A percentile compares a stretch with the other conserved stretches of the same genome.
phyloP scores from a whole-genome alignment of 345 rosid species.

The Iberis pinnata region DNA sequence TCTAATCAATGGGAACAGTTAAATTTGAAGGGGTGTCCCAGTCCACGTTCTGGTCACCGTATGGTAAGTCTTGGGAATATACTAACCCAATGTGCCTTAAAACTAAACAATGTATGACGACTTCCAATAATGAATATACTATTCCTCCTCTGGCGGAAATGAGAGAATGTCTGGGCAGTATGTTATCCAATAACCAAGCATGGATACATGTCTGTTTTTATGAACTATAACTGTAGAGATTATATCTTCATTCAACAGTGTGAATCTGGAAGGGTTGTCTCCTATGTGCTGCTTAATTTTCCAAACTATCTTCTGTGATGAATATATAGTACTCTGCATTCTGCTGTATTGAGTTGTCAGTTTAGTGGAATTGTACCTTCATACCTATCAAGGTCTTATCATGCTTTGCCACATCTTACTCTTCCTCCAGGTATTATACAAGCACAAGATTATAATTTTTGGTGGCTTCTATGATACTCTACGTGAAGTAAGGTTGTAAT shows the following conservation, averaged over 20 bases:
- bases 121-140: neutral
- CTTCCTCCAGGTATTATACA: slow-evolving; percentile 70
- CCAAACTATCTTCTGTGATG: neutral
- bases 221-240: neutral
- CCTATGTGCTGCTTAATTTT: neutral
- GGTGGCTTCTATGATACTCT: slow-evolving; percentile 99
- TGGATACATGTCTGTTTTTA: neutral
- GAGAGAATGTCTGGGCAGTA: neutral
- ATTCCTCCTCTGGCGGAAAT: neutral
- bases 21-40: slow-evolving; percentile 83
- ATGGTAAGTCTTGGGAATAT: slow-evolving; percentile 49
- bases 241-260: neutral
- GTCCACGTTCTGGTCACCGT: slow-evolving; percentile 94
- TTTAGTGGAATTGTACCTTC: neutral
- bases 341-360: neutral
- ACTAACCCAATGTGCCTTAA: neutral
- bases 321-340: neutral
- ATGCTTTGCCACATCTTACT: neutral
- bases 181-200: neutral
- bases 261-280: neutral
- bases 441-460: slow-evolving; percentile 86
- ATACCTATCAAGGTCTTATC: neutral
- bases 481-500: slow-evolving; percentile 93
- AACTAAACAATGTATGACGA: neutral
- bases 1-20: slow-evolving; percentile 94